Base-by-base conservation (phyloP, 257 asterid species). In the Schizonepeta tenuifolia region DNA sequence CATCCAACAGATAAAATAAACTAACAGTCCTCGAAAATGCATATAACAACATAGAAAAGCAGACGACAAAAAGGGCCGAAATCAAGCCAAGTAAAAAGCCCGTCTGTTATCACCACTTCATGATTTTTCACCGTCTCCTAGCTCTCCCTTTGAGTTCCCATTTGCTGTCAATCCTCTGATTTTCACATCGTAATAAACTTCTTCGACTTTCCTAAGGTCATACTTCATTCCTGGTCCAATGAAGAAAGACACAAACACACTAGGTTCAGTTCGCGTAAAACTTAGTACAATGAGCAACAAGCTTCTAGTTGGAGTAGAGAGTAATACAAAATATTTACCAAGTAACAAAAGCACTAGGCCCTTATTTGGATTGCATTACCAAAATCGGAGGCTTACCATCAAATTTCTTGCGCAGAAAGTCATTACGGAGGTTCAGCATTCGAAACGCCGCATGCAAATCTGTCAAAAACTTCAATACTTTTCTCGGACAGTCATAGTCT, bases 371-470 rank as follows among this genome's bases (percentile, higher is more conserved):
- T 35, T 44, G 65, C 9, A 43, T 60, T 10, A 33, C 38, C n/a
- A 40, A 47, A n/a, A 43, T 31, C 9, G 43, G 54, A 18, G 54
- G 47, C 88, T 75, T 83, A 92, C 99, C 96, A 59, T 95, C 99
- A 79, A 95, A 95, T 76, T 95, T 95, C 76, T 92, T 95, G 77
- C 98, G 98, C 77, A 95, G 78, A 75, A 95, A 90, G 84, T 95
- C 99, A 65, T 95, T 95, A 35, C 99, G 85, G 65, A 95, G 97
- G 86, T 95, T 95, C 71, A 95, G 99, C 97, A 95, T 89, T 72
- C 99, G 97, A 67, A 95, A 95, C 63, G 99, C 89, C 18, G 92
- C 93, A 40, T 95, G 97, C 24, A 95, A 84, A 79, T 95, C 99
- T 18, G 96, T 95, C 81, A 95, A 69, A 80, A 92, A 95, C 83